These are phyloP conservation scores for Thraustochytrium sp. DNA, from an alignment of 352 stramenopile genomes.

Conservation along the genomic window DNA sequence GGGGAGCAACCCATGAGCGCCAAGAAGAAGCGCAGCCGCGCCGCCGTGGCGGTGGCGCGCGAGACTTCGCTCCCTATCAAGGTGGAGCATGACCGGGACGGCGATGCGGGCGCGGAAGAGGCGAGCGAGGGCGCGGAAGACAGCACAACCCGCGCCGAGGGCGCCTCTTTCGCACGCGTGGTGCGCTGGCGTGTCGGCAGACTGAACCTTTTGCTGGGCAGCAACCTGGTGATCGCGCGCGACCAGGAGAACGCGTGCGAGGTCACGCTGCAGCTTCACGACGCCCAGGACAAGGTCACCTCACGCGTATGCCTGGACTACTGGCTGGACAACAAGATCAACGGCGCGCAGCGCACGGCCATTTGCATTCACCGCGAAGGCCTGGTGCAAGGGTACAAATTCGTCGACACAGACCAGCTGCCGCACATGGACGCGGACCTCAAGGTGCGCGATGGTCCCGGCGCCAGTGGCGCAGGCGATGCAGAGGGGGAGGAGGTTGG, in stretches of 20 bases:
- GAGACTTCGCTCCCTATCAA: not conserved
- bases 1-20: not conserved
- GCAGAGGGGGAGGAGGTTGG: not conserved
- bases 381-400: conserved; percentile 5
- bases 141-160: not conserved
- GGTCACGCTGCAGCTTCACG: conserved; percentile 5
- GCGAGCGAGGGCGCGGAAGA: no score
- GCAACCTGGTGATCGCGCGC: conserved; percentile 3
- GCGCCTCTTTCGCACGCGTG: not conserved
- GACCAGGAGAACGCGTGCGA: not conserved
- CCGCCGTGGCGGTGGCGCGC: not conserved
- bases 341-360: conserved; percentile 3
- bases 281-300: not conserved
- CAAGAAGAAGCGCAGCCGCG: not conserved
- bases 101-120: not conserved
- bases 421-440: not conserved
- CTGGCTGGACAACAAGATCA: conserved; percentile 33
- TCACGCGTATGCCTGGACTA: not conserved
- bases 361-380: conserved; percentile 25
- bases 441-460: not conserved
- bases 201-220: conserved; percentile 5
- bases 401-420: not conserved
- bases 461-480: not conserved
- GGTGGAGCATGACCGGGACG: not conserved
- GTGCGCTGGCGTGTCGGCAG: conserved; percentile 8